Base-by-base conservation (phyloP, 306 rosid genomes). In the Rosa persica region DNA sequence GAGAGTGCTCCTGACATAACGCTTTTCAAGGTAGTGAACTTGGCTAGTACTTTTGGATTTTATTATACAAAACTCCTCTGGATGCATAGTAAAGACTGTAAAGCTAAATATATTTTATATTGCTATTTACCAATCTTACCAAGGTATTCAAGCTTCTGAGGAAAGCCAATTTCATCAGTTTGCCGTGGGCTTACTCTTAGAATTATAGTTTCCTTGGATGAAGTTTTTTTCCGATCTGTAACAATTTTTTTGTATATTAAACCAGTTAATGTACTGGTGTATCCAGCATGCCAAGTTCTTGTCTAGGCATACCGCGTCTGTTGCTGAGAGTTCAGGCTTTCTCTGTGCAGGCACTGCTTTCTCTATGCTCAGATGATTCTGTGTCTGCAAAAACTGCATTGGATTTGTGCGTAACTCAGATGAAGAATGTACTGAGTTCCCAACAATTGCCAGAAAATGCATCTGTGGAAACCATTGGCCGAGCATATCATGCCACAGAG, bases 1-100 rank as follows among this genome's bases (percentile, higher is more conserved):
- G 97, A 94, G 86, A 92, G 95, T 84, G 88, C 97, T 61, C 98
- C 98, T 57, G 98, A 94, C 82, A 91, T 92, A 71, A 92, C 91
- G 12, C 95, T 94, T 72, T 90, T 94, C 81, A 94, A 91, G 98
- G 98, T 94, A 46, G 61, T 74, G 83, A 80, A 77, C 73, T 71
- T 25, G 81, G 72, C 71, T 75, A 69, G 39, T 65, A 49, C 17
- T 17, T 27, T 47, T 70, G 46, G n/a, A 27, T 82, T 68, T 51
- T 47, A n/a, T 48, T 30, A 5, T 15, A 15, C 42, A 5, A 30
- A 30, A 3, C 38, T 11, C 43, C 40, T 1, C 23, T 20, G 42
- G 76, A 38, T 20, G 2, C 4, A 19, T 73, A 34, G 60, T 38
- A 20, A 34, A 52, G 34, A 51, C 47, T 38, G n/a, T 5, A 36